Conservation (phyloP, 495 filamentous ascomycete species). For the Bombardia bombarda region DNA sequence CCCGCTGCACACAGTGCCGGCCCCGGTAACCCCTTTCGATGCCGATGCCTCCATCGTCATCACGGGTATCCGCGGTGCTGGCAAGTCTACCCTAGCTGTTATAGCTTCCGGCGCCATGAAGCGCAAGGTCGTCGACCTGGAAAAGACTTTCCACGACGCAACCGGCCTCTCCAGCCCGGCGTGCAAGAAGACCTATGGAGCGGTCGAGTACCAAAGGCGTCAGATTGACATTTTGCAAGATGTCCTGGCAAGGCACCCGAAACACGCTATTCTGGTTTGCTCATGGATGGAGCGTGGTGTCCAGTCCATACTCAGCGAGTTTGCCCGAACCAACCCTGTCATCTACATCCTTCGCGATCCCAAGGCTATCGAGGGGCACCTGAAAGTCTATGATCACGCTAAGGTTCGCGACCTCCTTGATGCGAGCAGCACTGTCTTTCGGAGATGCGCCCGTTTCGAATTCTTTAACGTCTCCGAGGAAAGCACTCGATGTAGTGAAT, state of each 20-base stretch:
- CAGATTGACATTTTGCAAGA: conserved; percentile 49
- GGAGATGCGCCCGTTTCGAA: conserved; percentile 62
- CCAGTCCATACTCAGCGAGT: conserved; percentile 45
- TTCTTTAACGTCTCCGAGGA: conserved; percentile 60
- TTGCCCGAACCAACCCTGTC: conserved; percentile 54
- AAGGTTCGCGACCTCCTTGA: conserved; percentile 40
- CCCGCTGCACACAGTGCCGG: neutral
- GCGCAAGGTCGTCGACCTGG: conserved; percentile 55
- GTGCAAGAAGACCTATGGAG: conserved; percentile 51
- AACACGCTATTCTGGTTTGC: conserved; percentile 58
- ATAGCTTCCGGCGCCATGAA: conserved; percentile 57
- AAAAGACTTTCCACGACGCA: conserved; percentile 51
- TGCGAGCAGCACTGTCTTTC: conserved; percentile 42
- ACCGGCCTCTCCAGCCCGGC: conserved; percentile 50
- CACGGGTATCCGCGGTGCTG: conserved; percentile 61
- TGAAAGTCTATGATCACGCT: conserved; percentile 45
- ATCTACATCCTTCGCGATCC: conserved; percentile 59
- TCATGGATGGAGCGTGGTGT: conserved; percentile 46
- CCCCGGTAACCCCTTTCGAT: conserved; percentile 28
- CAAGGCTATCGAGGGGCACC: conserved; percentile 49
- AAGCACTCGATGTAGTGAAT: conserved; percentile 1
- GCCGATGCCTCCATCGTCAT: conserved; percentile 57
- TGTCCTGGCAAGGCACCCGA: conserved; percentile 52
- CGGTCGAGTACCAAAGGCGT: conserved; percentile 44
- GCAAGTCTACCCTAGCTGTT: conserved; percentile 62